Conservation (phyloP, 2,329 filamentous ascomycete species). For the Orbilia quercus region DNA sequence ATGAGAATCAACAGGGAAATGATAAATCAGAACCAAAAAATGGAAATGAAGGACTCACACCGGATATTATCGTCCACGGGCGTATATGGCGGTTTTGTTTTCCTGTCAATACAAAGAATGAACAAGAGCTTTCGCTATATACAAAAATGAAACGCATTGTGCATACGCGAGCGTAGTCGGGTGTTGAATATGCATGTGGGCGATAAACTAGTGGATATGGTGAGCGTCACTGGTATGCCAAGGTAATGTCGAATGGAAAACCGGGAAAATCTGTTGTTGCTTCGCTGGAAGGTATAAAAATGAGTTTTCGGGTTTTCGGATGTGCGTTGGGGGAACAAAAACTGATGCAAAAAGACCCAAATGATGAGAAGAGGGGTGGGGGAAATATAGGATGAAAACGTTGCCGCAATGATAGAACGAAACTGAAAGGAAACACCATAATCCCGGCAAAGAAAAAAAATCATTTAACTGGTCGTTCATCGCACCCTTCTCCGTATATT, state of each 20-base stretch:
- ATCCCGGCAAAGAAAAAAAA: conserved; percentile 42
- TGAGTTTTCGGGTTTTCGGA: conserved; percentile 14
- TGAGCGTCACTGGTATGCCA: conserved; percentile 2
- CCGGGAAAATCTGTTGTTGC: conserved; percentile 20
- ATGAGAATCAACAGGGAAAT: conserved; percentile 15
- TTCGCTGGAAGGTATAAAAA: conserved; percentile 24
- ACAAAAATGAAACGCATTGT: conserved; percentile 32
- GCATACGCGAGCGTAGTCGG: conserved; percentile 26
- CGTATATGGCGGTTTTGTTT: conserved; percentile 18
- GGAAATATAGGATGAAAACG: conserved; percentile 7
- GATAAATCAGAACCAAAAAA: too few species aligned
- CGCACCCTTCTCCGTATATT: conserved; percentile 50
- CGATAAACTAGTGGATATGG: background rate
- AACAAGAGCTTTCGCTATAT: conserved; percentile 49
- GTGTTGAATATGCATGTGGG: conserved; percentile 13
- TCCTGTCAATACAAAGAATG: conserved; percentile 12
- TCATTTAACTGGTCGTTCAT: conserved; percentile 26
- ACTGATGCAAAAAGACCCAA: conserved; percentile 40
- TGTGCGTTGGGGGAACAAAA: conserved; percentile 17
- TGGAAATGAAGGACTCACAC: conserved; percentile 27
- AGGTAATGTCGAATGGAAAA: background rate
- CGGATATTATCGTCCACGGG: conserved; percentile 26
- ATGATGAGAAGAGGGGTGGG: conserved; percentile 30
- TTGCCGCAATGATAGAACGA: conserved; percentile 23
- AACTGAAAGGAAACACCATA: conserved; percentile 36